Conservation (phyloP, 1,139 yeast species). For the Zygoascus meyerae region DNA sequence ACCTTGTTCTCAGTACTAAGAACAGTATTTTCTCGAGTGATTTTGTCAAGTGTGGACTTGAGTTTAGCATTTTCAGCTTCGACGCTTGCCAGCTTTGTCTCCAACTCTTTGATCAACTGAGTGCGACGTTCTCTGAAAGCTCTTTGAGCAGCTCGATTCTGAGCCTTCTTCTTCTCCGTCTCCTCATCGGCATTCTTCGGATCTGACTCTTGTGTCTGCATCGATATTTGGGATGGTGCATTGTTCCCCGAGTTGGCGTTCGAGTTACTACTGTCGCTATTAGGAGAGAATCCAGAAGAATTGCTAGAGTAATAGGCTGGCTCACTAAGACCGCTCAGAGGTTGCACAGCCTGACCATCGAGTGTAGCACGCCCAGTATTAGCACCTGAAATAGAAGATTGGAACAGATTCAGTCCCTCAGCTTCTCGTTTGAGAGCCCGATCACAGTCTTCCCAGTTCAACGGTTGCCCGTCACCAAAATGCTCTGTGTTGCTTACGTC, state of each 20-base stretch:
- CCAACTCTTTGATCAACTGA: conserved; percentile 61
- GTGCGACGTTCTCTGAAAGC: conserved; percentile 87
- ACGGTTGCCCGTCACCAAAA: background rate
- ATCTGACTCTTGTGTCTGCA: background rate
- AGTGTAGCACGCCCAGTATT: background rate
- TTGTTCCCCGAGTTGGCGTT: background rate
- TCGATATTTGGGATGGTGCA: background rate
- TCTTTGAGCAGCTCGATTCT: conserved; percentile 83
- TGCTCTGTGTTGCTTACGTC: no score
- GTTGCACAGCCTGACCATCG: background rate
- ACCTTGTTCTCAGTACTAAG: conserved; percentile 57
- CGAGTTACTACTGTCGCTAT: conserved; percentile 1
- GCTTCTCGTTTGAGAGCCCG: background rate
- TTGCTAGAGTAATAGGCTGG: background rate
- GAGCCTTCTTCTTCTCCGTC: conserved; percentile 62
- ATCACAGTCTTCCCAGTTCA: conserved; percentile 13
- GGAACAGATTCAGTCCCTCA: background rate
- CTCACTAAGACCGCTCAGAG: background rate
- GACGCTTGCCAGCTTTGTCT: conserved; percentile 51
- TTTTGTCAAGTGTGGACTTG: conserved; percentile 47
- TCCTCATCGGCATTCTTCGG: conserved; percentile 40
- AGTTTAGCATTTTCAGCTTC: conserved; percentile 55
- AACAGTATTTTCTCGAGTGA: conserved; percentile 49
- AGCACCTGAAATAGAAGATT: background rate
- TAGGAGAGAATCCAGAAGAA: conserved; percentile 4